A percentile compares a stretch with the other conserved stretches of the same genome.
Conservation (phyloP, 495 filamentous ascomycete species). For the Xylaria bambusicola region DNA sequence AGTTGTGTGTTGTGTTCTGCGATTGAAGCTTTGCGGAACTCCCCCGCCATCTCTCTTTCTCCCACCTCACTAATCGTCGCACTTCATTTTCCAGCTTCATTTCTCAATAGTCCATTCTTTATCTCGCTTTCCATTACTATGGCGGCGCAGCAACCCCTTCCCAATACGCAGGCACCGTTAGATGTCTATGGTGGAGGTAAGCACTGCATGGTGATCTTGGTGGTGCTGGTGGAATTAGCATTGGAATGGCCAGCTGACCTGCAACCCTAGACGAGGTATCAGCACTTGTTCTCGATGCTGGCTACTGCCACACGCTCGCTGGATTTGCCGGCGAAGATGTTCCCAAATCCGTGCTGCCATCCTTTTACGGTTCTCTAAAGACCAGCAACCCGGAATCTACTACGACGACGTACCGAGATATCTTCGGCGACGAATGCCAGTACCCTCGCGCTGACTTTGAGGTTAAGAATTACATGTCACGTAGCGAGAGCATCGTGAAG, state of each 20-base stretch:
- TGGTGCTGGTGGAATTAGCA: background rate
- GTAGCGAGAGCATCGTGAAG: constrained; percentile 81
- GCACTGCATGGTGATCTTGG: constrained; percentile 31
- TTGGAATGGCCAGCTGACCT: constrained; percentile 17
- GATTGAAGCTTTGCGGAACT: background rate
- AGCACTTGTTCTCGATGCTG: constrained; percentile 93
- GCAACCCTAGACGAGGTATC: constrained; percentile 80
- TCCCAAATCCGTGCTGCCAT: constrained; percentile 88
- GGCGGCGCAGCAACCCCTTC: constrained; percentile 32
- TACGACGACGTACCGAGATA: constrained; percentile 56
- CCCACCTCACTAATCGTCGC: background rate
- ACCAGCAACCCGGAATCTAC: constrained; percentile 46
- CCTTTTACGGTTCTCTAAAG: constrained; percentile 71
- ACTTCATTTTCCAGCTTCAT: background rate
- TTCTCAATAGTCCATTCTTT: no score
- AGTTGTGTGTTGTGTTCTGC: background rate
- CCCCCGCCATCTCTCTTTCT: background rate
- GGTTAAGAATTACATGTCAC: constrained; percentile 84
- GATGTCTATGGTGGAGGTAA: constrained; percentile 83
- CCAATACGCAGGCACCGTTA: constrained; percentile 50
- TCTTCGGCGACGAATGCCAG: constrained; percentile 87
- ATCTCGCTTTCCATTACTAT: constrained; percentile 15
- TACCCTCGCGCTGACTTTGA: constrained; percentile 73
- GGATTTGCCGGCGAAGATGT: constrained; percentile 97
- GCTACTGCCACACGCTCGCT: constrained; percentile 85